Base-by-base conservation (phyloP, 1,284 basidiomycete species). In the Sphagnurus paluster region DNA sequence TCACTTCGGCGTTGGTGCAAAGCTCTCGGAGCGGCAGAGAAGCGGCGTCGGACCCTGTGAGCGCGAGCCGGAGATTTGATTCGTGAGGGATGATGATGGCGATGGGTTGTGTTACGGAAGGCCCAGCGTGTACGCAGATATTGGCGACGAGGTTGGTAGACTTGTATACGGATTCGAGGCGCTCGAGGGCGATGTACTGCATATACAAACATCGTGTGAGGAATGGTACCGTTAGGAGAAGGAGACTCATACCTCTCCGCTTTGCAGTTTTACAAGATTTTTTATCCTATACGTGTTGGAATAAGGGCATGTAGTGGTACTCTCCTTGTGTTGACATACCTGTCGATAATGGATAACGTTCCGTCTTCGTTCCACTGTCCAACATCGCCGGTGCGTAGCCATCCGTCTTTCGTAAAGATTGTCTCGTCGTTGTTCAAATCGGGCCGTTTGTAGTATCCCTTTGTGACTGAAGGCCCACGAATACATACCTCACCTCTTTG, bases 101-200 rank as follows among this genome's bases (percentile, higher is more conserved):
- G 59, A 97, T 89, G 5, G 96, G 94, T 60, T 93, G 86, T 55
- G 82, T 85, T 39, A 93, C 92, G 40, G 91, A 80, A 7, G 80
- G 65, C 46, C 81, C 79, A 13, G 93, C 96, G 60, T 94, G 77
- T 20, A 98, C 84, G 62, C 90, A 95, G 44, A 95, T 79, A 69
- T 97, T 97, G 50, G 75, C 66, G 17, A 95, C 87, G 46, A 93
- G 71, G 56, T 82, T 80, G 68, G 85, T 90, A 0, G 89, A 78
- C 67, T 95, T 96, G 82, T 94, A 97, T 16, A 81, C 80, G 13
- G 89, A 80, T 67, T 98, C 94, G 36, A 97, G 82, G 39, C 85
- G 83, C 64, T 98, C 94, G 48, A 97, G 79, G 10, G 94, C 94
- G 61, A 98, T 89, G 72, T 98, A 98, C 80, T 50, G 4, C 14